phyloP scores from a whole-genome alignment of 441 rosid genomes.

The Omphalea diandra region DNA sequence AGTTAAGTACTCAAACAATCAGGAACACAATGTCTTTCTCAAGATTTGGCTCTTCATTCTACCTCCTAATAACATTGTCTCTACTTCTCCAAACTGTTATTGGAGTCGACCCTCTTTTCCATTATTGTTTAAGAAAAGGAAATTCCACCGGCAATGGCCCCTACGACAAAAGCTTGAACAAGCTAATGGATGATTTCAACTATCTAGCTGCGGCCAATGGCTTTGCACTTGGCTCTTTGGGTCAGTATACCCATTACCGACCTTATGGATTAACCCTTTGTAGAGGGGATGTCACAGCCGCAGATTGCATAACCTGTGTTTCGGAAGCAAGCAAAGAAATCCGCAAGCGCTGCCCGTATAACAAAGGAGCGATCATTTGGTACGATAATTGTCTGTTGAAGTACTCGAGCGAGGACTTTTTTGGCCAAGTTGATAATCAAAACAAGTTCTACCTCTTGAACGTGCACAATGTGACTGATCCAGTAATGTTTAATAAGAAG shows the following conservation, averaged over 20 bases:
- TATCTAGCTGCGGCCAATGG: constrained; percentile 24
- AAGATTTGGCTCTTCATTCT: too few relatives aligned
- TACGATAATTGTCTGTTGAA: constrained; percentile 32
- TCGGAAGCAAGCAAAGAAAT: constrained; percentile 23
- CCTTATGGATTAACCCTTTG: constrained; percentile 28
- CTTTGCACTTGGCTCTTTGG: constrained; percentile 24
- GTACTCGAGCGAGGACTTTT: constrained; percentile 24
- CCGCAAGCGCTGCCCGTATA: constrained; percentile 26
- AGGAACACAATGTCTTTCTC: too few relatives aligned
- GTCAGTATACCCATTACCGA: constrained; percentile 21
- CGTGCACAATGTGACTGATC: constrained; percentile 20
- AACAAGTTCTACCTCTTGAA: constrained; percentile 32
- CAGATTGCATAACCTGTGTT: constrained; percentile 29
- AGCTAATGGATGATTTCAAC: constrained; percentile 19
- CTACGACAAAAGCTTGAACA: constrained; percentile 27
- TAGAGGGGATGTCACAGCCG: constrained; percentile 28
- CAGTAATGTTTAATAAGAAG: constrained; percentile 14
- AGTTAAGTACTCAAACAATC: too few relatives aligned
- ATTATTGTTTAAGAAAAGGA: constrained; percentile 25
- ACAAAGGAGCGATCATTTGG: constrained; percentile 35
- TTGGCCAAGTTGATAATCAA: constrained; percentile 27
- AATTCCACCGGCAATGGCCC: constrained; percentile 26
- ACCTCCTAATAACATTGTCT: too few relatives aligned
- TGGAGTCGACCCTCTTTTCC: constrained; percentile 25
- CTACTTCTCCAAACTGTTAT: constrained; percentile 21